These are phyloP conservation scores for Kuraishia piskuri DNA, from an alignment of 805 yeast genomes.

Conservation along the genomic window DNA sequence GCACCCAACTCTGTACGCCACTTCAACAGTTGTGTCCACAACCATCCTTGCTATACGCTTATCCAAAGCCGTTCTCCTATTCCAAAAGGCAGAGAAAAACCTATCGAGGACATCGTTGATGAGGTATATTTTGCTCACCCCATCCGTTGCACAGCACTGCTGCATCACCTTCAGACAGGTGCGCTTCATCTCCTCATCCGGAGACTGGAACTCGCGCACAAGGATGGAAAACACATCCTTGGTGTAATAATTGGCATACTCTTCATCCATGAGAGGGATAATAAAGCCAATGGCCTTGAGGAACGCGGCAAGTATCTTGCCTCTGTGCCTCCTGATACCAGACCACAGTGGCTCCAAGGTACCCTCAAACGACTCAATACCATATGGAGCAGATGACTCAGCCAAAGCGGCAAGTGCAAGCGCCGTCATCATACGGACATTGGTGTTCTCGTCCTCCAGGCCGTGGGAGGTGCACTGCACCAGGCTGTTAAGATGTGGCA, in stretches of 20 bases:
- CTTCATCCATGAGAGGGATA: slow-evolving; percentile 81
- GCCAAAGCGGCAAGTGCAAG: slow-evolving; percentile 68
- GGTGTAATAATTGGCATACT: slow-evolving; percentile 71
- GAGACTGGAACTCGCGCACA: slow-evolving; percentile 64
- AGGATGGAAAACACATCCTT: slow-evolving; percentile 62
- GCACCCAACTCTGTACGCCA: slow-evolving; percentile 64
- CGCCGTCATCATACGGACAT: slow-evolving; percentile 65
- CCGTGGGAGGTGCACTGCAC: slow-evolving; percentile 53
- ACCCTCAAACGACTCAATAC: slow-evolving; percentile 77
- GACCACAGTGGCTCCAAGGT: slow-evolving; percentile 72
- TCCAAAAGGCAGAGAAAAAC: slow-evolving; percentile 74
- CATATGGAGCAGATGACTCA: slow-evolving; percentile 77
- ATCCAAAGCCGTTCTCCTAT: slow-evolving; percentile 70
- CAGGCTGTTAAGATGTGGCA: slow-evolving; percentile 65
- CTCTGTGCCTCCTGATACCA: slow-evolving; percentile 71
- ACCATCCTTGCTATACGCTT: slow-evolving; percentile 48
- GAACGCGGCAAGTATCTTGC: slow-evolving; percentile 68
- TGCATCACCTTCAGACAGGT: slow-evolving; percentile 63
- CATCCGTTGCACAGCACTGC: slow-evolving; percentile 54
- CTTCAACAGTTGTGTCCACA: slow-evolving; percentile 58
- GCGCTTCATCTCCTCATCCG: slow-evolving; percentile 82
- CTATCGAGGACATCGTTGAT: slow-evolving; percentile 45
- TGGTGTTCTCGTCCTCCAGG: slow-evolving; percentile 57
- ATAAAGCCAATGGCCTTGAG: slow-evolving; percentile 70
- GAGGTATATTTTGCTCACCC: slow-evolving; percentile 42